Evolutionary conservation across 2,329 filamentous ascomycete genomes (phyloP), one percentile per base, ranked within the genome.

Genomic region (Penicillium sclerotiorum): DNA sequence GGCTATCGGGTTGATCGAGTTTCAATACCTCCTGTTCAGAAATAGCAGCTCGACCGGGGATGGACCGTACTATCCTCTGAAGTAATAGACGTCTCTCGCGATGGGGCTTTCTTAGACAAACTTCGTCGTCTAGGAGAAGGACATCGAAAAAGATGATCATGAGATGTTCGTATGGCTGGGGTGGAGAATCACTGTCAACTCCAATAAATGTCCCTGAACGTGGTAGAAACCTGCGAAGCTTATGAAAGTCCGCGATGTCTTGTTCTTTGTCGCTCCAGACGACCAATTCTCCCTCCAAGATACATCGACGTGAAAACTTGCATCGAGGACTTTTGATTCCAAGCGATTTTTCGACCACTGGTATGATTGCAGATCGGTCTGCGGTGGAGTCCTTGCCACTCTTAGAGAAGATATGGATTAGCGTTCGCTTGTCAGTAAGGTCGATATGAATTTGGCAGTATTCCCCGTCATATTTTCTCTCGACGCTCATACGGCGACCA

Each of bases 391-490:
- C 89, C 65, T 94, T 95, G 50, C 91, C 90, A 61, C 90, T 94
- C 66, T 96, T 96, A 8, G 90, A 95, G 65, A 94, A 96, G 23
- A 96, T 93, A 55, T 87, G 86, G 22, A 95, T 83, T 40, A 77
- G 80, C 1, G 79, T 64, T 50, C 65, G 39, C 12, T 48, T 13
- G 73, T 80, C 83, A 8, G 74, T 74, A 6, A 89, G 73, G 62
- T 95, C 84, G 32, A 96, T 75, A 61, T 96, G 91, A 23, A 96
- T 84, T 67, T 96, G 91, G 59, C 89, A 95, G 58, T 94, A 96
- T 68, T 96, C 91, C 11, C 89, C 90, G 61, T 95, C 90, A 53
- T 95, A 83, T 65, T 95, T 95, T 44, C 85, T 79, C 67, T 95
- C 90, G 20, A 90, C 80, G 50, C 86, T 89, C 81, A 92, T 83